phyloP scores from a whole-genome alignment of 495 filamentous ascomycete genomes.

The Podospora sp. region DNA sequence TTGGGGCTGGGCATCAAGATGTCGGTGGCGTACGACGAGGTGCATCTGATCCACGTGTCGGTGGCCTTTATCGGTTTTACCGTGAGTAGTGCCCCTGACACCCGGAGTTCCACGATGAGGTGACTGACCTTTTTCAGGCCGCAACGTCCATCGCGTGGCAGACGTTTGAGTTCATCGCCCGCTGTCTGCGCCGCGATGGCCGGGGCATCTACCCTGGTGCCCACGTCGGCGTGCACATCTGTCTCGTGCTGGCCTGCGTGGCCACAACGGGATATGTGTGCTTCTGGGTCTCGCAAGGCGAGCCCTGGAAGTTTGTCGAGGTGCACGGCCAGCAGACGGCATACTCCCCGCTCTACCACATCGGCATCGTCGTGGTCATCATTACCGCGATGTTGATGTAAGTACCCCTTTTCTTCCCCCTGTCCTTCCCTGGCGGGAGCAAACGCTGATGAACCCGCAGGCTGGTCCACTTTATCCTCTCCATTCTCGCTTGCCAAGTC shows the following conservation, averaged over 20 bases:
- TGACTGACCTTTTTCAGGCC: constrained; percentile 16
- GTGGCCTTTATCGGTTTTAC: constrained; percentile 30
- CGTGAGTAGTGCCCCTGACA: constrained; percentile 8
- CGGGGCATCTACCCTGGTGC: constrained; percentile 42
- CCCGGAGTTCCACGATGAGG: no score
- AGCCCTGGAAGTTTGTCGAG: constrained; percentile 20
- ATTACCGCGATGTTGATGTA: constrained; percentile 20
- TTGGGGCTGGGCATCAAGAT: constrained; percentile 29
- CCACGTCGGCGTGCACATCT: constrained; percentile 42
- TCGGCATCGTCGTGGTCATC: constrained; percentile 27
- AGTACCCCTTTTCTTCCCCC: not conserved
- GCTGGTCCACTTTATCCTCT: constrained; percentile 26
- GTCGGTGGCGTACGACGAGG: constrained; percentile 22
- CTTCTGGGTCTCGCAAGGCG: constrained; percentile 29
- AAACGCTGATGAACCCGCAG: constrained; percentile 11
- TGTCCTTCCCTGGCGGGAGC: not conserved
- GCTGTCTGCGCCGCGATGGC: constrained; percentile 18
- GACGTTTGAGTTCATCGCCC: constrained; percentile 22
- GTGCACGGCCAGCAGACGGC: constrained; percentile 14
- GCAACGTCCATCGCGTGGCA: constrained; percentile 25
- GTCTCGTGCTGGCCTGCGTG: constrained; percentile 38
- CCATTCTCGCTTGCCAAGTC: constrained; percentile 29
- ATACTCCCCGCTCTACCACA: constrained; percentile 26
- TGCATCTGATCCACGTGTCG: constrained; percentile 27
- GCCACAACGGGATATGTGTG: constrained; percentile 30